phyloP scores from a whole-genome alignment of 371 early-diverging fungal species.

The Mucor indicus region DNA sequence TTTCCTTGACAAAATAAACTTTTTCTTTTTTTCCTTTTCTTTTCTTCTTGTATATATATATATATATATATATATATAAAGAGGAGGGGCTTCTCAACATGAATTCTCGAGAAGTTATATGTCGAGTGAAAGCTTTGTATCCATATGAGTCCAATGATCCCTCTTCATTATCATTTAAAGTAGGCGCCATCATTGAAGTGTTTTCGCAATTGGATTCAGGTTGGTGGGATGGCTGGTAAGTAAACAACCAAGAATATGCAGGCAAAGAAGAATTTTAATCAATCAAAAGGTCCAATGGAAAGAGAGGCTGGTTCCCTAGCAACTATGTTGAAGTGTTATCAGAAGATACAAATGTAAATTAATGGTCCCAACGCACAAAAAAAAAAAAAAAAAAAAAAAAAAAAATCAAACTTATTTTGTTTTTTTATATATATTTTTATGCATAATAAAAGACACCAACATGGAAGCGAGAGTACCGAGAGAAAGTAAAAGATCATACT shows the following conservation, averaged over 20 bases:
- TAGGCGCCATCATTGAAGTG: slow-evolving; percentile 82
- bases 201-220: slow-evolving; percentile 80
- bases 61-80: too few species aligned
- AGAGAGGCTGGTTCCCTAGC: slow-evolving; percentile 88
- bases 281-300: slow-evolving; percentile 61
- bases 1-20: neutral
- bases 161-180: slow-evolving; percentile 71
- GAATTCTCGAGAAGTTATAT: slow-evolving; percentile 40
- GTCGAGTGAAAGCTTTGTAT: slow-evolving; percentile 77
- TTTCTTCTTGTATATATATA: too few species aligned
- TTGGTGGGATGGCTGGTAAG: slow-evolving; percentile 88
- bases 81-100: too few species aligned
- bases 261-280: too few species aligned
- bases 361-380: too few species aligned
- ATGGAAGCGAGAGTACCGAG: too few species aligned
- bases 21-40: too few species aligned
- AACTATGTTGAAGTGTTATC: slow-evolving; percentile 66
- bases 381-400: slow-evolving; percentile 18
- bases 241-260: too few species aligned
- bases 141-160: slow-evolving; percentile 72
- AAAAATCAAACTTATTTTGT: too few species aligned
- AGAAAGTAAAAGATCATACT: too few species aligned
- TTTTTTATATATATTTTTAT: slow-evolving; percentile 9
- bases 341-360: slow-evolving; percentile 18
- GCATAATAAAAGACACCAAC: too few species aligned